Conservation (phyloP, 179 eudicot species). For the Heliamphora pulchella region DNA sequence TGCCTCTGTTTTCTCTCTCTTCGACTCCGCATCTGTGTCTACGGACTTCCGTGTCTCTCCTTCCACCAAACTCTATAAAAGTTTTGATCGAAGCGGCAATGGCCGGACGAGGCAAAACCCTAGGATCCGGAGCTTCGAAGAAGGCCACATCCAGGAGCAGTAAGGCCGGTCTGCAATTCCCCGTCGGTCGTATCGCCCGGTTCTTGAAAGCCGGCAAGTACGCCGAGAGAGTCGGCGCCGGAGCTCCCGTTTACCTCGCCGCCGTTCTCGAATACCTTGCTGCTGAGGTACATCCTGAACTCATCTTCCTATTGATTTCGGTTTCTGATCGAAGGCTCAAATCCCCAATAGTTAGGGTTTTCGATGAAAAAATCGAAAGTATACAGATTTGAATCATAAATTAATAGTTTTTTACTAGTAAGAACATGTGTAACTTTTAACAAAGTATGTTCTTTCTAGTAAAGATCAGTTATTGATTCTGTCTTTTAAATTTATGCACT, state of each 20-base stretch:
- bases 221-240: slow-evolving; percentile 42
- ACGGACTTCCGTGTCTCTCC: background rate
- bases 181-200: slow-evolving; percentile 39
- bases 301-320: too few species aligned
- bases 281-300: slow-evolving; percentile 26
- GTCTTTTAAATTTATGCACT: too few species aligned
- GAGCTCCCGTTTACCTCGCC: slow-evolving; percentile 43
- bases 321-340: background rate
- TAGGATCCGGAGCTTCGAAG: slow-evolving; percentile 27
- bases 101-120: slow-evolving; percentile 34
- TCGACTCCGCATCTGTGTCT: background rate
- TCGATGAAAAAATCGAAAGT: background rate
- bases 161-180: slow-evolving; percentile 42
- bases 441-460: too few species aligned
- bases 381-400: background rate
- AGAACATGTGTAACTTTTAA: background rate
- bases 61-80: background rate
- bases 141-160: slow-evolving; percentile 33
- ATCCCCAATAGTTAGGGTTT: background rate
- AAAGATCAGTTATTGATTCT: too few species aligned
- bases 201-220: slow-evolving; percentile 42
- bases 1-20: background rate
- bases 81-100: background rate
- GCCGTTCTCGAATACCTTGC: slow-evolving; percentile 18
- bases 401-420: too few species aligned